phyloP scores from a whole-genome alignment of 257 asterid species.

The Dorcoceras hygrometricum region DNA sequence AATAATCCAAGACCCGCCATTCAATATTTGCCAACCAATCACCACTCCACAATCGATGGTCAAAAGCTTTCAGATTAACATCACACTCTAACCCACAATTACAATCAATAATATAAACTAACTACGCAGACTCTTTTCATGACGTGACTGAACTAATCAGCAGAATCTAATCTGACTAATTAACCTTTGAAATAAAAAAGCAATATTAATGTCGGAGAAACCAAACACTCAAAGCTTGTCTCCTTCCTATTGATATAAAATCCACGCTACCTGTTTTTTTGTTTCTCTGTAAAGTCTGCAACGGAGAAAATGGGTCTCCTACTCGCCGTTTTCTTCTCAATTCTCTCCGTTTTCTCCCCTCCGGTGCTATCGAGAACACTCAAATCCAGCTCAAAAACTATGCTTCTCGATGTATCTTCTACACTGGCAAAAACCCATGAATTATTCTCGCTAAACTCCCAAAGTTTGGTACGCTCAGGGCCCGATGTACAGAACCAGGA shows the following conservation, averaged over 20 bases:
- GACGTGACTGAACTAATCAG: constrained; percentile 26
- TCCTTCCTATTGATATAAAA: constrained; percentile 22
- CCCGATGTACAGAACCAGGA: constrained; percentile 39
- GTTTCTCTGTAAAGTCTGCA: too few species aligned
- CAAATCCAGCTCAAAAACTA: constrained; percentile 27
- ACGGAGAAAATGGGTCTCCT: constrained; percentile 35
- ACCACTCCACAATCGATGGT: constrained; percentile 27
- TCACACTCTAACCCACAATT: neutral
- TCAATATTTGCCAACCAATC: constrained; percentile 25
- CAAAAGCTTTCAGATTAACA: neutral
- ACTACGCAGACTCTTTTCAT: constrained; percentile 28
- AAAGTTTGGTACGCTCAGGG: constrained; percentile 32
- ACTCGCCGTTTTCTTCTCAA: constrained; percentile 13
- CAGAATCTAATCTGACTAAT: constrained; percentile 25
- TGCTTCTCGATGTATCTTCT: constrained; percentile 48
- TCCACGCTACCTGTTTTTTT: neutral
- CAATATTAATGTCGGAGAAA: constrained; percentile 20
- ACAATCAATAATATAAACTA: neutral
- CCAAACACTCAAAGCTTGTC: constrained; percentile 41
- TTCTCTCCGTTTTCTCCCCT: constrained; percentile 31
- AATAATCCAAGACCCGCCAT: constrained; percentile 18
- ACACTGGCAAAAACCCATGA: constrained; percentile 42
- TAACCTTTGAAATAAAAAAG: constrained; percentile 19
- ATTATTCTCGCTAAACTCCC: constrained; percentile 35
- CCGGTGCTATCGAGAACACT: constrained; percentile 47